phyloP scores from a whole-genome alignment of 2,329 filamentous ascomycete species.

The Aspergillus ibericus region DNA sequence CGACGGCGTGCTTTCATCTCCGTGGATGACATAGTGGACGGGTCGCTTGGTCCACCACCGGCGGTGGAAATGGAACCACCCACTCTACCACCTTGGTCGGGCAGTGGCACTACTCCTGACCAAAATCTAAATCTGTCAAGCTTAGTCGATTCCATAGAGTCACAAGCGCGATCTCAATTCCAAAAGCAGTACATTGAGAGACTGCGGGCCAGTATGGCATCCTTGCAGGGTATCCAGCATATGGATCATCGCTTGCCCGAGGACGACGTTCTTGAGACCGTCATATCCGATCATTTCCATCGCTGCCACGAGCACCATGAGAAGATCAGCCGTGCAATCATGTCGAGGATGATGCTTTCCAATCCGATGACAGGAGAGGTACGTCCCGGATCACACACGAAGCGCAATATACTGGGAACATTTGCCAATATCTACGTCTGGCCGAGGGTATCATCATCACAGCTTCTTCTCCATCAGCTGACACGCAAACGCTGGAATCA shows the following conservation, averaged over 20 bases:
- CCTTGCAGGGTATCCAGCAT: conserved; percentile 10
- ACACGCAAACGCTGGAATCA: conserved; percentile 15
- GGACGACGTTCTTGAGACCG: neutral
- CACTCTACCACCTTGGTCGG: neutral
- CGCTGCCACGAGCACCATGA: conserved; percentile 5
- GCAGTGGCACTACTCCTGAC: conserved; percentile 1
- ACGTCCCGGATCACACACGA: neutral
- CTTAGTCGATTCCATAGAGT: conserved; percentile 7
- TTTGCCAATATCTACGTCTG: conserved; percentile 6
- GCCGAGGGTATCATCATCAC: conserved; percentile 25
- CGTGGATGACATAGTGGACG: conserved; percentile 8
- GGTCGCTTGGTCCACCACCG: conserved; percentile 6
- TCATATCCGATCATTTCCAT: conserved; percentile 3
- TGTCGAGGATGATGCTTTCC: conserved; percentile 7
- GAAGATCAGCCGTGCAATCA: conserved; percentile 5
- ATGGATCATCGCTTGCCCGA: neutral
- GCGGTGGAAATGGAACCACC: conserved; percentile 6
- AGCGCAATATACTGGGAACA: conserved; percentile 1
- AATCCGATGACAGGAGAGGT: neutral
- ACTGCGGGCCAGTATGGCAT: conserved; percentile 12
- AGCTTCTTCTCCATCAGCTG: conserved; percentile 25
- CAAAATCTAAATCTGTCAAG: neutral
- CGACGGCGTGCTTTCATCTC: conserved; percentile 3
- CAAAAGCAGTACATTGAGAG: conserved; percentile 17
- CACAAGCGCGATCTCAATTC: conserved; percentile 15